Evolutionary conservation across 176 grass and related monocot genomes (phyloP).

Genomic region (Oryza punctata): DNA sequence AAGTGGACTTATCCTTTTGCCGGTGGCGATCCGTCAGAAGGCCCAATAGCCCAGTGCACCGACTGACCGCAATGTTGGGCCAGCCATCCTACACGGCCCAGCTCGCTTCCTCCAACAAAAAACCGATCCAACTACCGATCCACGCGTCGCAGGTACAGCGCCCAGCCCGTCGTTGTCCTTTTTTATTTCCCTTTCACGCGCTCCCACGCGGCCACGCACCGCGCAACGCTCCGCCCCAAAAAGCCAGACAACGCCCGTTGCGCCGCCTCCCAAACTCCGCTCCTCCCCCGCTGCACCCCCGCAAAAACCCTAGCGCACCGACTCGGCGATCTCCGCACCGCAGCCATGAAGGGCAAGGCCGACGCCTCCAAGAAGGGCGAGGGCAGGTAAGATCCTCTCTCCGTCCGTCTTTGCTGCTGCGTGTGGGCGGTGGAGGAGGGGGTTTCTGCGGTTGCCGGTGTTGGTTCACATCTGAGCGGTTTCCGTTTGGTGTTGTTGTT

Average conservation of each 20-base stretch:
- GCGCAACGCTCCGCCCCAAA: slow-evolving; percentile 30
- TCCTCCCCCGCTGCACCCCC: not conserved
- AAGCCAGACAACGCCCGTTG: slow-evolving; percentile 37
- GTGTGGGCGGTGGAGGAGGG: not conserved
- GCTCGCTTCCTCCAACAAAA: not conserved
- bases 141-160: slow-evolving; percentile 27
- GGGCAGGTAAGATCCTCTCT: slow-evolving; percentile 44
- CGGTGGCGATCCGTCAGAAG: too few species aligned
- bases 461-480: not conserved
- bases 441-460: not conserved
- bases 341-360: slow-evolving; percentile 60
- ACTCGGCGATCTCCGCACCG: slow-evolving; percentile 9
- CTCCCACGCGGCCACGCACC: slow-evolving; percentile 46
- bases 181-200: slow-evolving; percentile 20
- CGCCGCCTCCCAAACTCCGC: slow-evolving; percentile 20
- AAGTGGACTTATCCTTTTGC: too few species aligned
- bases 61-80: too few species aligned
- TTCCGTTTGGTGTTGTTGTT: not conserved
- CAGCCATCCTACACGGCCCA: not conserved
- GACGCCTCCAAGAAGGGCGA: slow-evolving; percentile 55
- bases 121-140: not conserved
- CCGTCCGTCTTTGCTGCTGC: not conserved
- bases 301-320: slow-evolving; percentile 63
- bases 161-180: slow-evolving; percentile 34
- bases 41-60: too few species aligned